Evolutionary conservation across 2,329 filamentous ascomycete genomes (phyloP).

Genomic region (Stenocarpella maydis): DNA sequence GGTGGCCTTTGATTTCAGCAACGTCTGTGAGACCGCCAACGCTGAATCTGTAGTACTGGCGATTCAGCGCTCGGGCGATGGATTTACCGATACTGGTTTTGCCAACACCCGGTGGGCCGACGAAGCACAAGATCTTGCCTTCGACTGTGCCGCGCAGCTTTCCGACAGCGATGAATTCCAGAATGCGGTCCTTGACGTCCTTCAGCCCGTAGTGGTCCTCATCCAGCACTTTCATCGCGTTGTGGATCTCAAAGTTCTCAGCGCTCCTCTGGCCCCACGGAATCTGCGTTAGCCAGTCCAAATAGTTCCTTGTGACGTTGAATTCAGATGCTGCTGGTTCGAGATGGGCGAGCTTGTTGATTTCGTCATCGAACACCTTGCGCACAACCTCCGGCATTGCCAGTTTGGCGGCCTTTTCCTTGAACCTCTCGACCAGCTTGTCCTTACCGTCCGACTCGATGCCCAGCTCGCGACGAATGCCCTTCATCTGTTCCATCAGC

Average conservation of each 20-base stretch:
- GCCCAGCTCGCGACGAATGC: slow-evolving; percentile 91
- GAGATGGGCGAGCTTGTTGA: slow-evolving; percentile 95
- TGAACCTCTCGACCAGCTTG: slow-evolving; percentile 96
- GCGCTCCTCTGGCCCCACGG: slow-evolving; percentile 95
- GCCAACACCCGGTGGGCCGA: slow-evolving; percentile 95
- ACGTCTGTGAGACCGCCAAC: slow-evolving; percentile 97
- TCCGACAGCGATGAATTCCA: slow-evolving; percentile 98
- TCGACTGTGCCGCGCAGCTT: slow-evolving; percentile 97
- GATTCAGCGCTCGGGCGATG: slow-evolving; percentile 91
- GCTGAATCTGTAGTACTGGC: slow-evolving; percentile 98
- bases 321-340: slow-evolving; percentile 97
- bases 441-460: slow-evolving; percentile 98
- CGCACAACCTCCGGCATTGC: slow-evolving; percentile 97
- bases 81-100: slow-evolving; percentile 99
- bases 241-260: slow-evolving; percentile 94
- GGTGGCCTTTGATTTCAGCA: slow-evolving; percentile 97
- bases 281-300: slow-evolving; percentile 98
- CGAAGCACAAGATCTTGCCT: slow-evolving; percentile 97
- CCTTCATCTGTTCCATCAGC: slow-evolving; percentile 99
- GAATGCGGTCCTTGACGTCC: slow-evolving; percentile 97
- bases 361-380: slow-evolving; percentile 97
- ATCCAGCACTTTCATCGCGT: slow-evolving; percentile 89
- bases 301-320: slow-evolving; percentile 96
- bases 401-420: slow-evolving; percentile 90
- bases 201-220: slow-evolving; percentile 97